phyloP scores from a whole-genome alignment of 768 basidiomycete species.

The Mrakia hoshinonis region DNA sequence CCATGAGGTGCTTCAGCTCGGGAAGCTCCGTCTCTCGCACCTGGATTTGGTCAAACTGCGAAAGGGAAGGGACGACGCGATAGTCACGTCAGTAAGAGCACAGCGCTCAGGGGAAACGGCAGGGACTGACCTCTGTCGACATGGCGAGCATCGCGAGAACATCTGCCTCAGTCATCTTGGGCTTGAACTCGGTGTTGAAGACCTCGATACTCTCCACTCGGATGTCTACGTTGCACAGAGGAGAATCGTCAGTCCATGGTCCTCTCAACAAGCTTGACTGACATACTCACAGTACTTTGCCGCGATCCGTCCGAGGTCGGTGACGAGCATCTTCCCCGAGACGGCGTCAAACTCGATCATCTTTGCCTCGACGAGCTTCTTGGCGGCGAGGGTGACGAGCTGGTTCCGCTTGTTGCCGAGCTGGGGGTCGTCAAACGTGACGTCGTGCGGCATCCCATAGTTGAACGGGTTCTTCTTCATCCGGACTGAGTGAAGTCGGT shows the following conservation, averaged over 20 bases:
- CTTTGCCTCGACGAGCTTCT: conserved; percentile 54
- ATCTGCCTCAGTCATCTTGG: conserved; percentile 87
- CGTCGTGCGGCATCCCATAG: conserved; percentile 70
- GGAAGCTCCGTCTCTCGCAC: conserved; percentile 78
- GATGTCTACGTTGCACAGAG: conserved; percentile 49
- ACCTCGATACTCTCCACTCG: conserved; percentile 73
- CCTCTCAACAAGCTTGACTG: too few relatives aligned
- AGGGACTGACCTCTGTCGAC: conserved; percentile 69
- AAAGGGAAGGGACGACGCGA: background rate
- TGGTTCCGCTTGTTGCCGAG: conserved; percentile 61
- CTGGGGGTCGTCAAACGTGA: conserved; percentile 59
- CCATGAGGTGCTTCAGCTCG: conserved; percentile 66
- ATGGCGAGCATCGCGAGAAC: conserved; percentile 72
- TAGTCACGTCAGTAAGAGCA: conserved; percentile 2
- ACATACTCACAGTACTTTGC: conserved; percentile 73
- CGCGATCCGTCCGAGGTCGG: conserved; percentile 91
- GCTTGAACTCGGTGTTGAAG: conserved; percentile 68
- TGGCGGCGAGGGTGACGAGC: conserved; percentile 59
- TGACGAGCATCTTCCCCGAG: conserved; percentile 57
- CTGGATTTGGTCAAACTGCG: conserved; percentile 88
- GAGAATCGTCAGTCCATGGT: background rate
- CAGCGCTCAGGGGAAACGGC: background rate
- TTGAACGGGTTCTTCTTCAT: conserved; percentile 84
- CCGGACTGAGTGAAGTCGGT: conserved; percentile 48
- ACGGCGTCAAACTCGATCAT: conserved; percentile 73